These are phyloP conservation scores for Trichophyton benhamiae DNA, from an alignment of 2,329 filamentous ascomycete species.

Conservation along the genomic window DNA sequence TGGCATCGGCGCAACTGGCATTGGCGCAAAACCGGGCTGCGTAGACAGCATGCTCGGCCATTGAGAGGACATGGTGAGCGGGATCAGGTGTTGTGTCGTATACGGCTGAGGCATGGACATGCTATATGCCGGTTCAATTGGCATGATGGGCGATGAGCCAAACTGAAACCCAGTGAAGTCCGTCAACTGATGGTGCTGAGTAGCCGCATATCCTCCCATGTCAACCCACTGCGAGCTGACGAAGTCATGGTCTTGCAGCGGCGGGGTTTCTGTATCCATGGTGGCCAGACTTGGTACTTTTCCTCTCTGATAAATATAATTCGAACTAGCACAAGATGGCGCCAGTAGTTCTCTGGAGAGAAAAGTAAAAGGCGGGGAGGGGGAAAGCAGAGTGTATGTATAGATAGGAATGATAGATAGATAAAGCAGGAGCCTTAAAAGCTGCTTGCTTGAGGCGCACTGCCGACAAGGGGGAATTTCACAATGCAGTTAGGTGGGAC, in stretches of 20 bases:
- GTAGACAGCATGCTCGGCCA: constrained; percentile 79
- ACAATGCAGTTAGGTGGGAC: constrained; percentile 5
- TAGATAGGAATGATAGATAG: neutral
- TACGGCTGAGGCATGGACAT: constrained; percentile 47
- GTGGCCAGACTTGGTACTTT: neutral
- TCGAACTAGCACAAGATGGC: neutral
- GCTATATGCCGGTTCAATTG: constrained; percentile 44
- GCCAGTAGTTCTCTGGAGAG: neutral
- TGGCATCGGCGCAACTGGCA: constrained; percentile 45
- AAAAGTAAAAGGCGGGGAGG: neutral
- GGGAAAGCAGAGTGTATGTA: neutral
- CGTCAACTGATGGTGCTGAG: constrained; percentile 57
- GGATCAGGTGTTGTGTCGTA: constrained; percentile 47
- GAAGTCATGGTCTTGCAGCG: constrained; percentile 34
- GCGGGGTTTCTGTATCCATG: constrained; percentile 36
- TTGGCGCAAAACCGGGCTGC: constrained; percentile 50
- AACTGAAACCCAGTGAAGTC: constrained; percentile 57
- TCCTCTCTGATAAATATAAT: neutral
- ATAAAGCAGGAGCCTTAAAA: neutral
- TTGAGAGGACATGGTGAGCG: constrained; percentile 58
- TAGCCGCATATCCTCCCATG: constrained; percentile 35
- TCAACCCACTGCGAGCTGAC: constrained; percentile 35
- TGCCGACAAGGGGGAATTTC: neutral
- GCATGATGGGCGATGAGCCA: constrained; percentile 48
- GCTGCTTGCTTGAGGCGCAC: neutral